Base-by-base conservation (phyloP, 305 asterid species). In the Fraxinus paxiana region DNA sequence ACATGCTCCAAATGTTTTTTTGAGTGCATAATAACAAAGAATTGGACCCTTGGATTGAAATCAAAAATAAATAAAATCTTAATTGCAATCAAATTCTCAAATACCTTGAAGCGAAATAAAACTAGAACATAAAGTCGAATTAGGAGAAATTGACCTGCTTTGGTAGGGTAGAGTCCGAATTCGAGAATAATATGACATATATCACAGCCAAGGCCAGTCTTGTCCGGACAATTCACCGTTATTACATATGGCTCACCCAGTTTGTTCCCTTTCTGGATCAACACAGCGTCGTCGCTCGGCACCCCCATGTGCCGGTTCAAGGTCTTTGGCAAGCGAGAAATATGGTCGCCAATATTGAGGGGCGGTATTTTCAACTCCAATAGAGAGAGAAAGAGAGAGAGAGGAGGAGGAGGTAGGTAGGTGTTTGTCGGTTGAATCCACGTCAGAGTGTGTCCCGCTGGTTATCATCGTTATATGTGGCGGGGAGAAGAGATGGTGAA, bases 221-320 rank as follows among this genome's bases (percentile, higher is more conserved):
- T 88, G 28, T 91, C 98, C 0, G 91, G 93, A 63, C 97, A 92
- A 84, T 94, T 92, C 38, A 94, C 97, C 9, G 96, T 92, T 6
- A 94, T 83, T 5, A 90, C 83, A 87, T 90, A 83, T 1, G 97
- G 97, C 0, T 92, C 98, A 3, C 90, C 92, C 56, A 86, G 33
- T 51, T 76, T 86, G 82, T 90, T 89, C 85, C 93, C 97, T 81
- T 84, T 89, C 85, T 92, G 88, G 84, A 94, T 90, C 80, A 83
- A 78, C 12, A 91, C 93, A 51, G 85, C 94, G 79, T 92, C 97
- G 83, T 92, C 95, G 80, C 73, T 84, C 38, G 83, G 82, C 76
- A 81, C 51, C 74, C 89, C 92, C 93, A 89, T 91, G 26, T 79
- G 59, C 63, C 30, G 61, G n/a, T 20, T 31, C 33, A 3, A 73